A percentile compares a stretch with the other conserved stretches of the same genome.
Evolutionary conservation across 2,329 filamentous ascomycete genomes (phyloP).

Genomic region (Fusarium nurragi): DNA sequence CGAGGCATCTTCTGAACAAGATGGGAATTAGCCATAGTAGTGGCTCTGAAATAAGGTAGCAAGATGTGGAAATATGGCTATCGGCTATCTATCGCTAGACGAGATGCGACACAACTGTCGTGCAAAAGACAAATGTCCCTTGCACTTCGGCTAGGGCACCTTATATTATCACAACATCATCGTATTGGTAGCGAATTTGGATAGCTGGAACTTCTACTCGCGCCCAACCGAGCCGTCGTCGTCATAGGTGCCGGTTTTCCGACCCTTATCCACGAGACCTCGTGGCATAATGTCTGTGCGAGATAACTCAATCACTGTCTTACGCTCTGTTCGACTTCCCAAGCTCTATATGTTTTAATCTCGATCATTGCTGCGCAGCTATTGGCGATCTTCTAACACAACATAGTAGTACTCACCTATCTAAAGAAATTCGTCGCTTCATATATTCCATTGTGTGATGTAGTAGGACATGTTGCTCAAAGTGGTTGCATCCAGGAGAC

Average conservation of each 20-base stretch:
- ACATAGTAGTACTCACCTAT: too few relatives aligned
- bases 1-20: not conserved
- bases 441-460: not conserved
- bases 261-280: not conserved
- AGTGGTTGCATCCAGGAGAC: not conserved
- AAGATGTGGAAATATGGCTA: not conserved
- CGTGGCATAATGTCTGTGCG: not conserved
- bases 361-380: not conserved
- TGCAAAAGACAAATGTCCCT: too few relatives aligned
- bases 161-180: not conserved
- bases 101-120: not conserved
- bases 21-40: too few relatives aligned
- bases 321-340: not conserved
- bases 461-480: not conserved
- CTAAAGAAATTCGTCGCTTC: not conserved
- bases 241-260: conserved; percentile 3
- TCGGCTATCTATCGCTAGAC: not conserved
- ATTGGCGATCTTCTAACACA: too few relatives aligned
- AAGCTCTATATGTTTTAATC: not conserved
- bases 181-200: not conserved
- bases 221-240: not conserved
- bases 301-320: not conserved
- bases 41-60: not conserved
- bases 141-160: too few relatives aligned
- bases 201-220: conserved; percentile 14